Percentiles rank a stretch among this genome's conserved stretches.
Conservation (phyloP, 2,329 filamentous ascomycete genomes). For the Cercospora berteroae region DNA sequence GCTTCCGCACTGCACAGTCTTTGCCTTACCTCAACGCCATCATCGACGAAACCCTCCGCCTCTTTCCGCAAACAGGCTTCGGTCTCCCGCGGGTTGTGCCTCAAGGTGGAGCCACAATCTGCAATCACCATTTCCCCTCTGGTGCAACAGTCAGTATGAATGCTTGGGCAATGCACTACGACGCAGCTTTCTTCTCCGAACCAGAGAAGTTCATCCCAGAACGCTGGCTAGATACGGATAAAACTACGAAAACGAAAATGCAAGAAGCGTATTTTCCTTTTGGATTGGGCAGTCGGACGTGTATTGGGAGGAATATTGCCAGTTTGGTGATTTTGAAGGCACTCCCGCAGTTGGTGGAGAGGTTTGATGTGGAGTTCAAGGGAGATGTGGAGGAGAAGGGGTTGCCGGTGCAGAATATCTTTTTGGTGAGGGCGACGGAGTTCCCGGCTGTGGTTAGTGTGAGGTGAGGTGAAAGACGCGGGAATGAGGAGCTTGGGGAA, state of each 20-base stretch:
- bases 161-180: constrained; percentile 43
- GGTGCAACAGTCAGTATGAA: constrained; percentile 47
- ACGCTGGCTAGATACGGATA: constrained; percentile 41
- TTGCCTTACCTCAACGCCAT: constrained; percentile 15
- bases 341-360: constrained; percentile 6
- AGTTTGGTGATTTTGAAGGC: constrained; percentile 15
- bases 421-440: constrained; percentile 10
- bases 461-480: background rate
- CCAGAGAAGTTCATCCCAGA: constrained; percentile 45
- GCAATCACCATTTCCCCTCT: constrained; percentile 42
- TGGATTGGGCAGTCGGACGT: constrained; percentile 14
- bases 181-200: constrained; percentile 39
- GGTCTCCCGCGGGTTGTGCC: constrained; percentile 18
- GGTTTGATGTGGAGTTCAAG: constrained; percentile 14
- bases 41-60: constrained; percentile 27
- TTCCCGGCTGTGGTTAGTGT: constrained; percentile 11
- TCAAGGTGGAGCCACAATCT: constrained; percentile 15
- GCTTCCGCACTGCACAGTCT: constrained; percentile 5
- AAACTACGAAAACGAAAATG: background rate
- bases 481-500: background rate
- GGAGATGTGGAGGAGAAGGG: background rate
- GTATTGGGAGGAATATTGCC: constrained; percentile 18
- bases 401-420: constrained; percentile 13
- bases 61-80: constrained; percentile 24
- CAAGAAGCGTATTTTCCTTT: constrained; percentile 17